Percentiles rank a stretch among this genome's conserved stretches.
phyloP scores from a whole-genome alignment of 176 grass and related monocot genomes.

The Aegilops sharonensis region DNA sequence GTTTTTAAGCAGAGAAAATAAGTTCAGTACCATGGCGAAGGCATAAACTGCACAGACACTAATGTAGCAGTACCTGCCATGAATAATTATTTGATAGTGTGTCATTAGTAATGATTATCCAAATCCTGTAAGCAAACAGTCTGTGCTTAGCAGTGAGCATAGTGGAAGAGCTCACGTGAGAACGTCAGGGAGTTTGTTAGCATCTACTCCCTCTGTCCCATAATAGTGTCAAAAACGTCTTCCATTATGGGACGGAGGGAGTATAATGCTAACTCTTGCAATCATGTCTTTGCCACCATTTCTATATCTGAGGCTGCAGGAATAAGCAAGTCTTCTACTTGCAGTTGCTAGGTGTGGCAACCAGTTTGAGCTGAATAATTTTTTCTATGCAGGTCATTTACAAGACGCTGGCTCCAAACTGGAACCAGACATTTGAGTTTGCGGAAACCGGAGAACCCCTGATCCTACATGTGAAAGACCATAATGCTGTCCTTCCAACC shows the following conservation, averaged over 20 bases:
- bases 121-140: neutral
- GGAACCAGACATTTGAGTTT: constrained; percentile 91
- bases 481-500: constrained; percentile 78
- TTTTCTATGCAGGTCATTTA: constrained; percentile 62
- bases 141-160: neutral
- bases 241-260: too few relatives aligned
- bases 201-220: neutral
- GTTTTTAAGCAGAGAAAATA: constrained; percentile 9
- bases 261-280: neutral
- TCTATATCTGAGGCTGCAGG: neutral
- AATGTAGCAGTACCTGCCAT: neutral
- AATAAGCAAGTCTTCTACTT: too few relatives aligned
- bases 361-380: constrained; percentile 2
- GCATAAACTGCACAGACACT: neutral
- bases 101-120: neutral
- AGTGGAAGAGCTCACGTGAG: neutral
- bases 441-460: constrained; percentile 72
- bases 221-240: too few relatives aligned
- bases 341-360: neutral
- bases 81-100: neutral
- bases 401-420: constrained; percentile 78
- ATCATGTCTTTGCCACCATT: neutral
- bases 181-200: neutral
- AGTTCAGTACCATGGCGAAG: neutral
- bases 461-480: constrained; percentile 74